Evolutionary conservation across 2,329 filamentous ascomycete species (phyloP).

Genomic region (Chaetomium strumarium): DNA sequence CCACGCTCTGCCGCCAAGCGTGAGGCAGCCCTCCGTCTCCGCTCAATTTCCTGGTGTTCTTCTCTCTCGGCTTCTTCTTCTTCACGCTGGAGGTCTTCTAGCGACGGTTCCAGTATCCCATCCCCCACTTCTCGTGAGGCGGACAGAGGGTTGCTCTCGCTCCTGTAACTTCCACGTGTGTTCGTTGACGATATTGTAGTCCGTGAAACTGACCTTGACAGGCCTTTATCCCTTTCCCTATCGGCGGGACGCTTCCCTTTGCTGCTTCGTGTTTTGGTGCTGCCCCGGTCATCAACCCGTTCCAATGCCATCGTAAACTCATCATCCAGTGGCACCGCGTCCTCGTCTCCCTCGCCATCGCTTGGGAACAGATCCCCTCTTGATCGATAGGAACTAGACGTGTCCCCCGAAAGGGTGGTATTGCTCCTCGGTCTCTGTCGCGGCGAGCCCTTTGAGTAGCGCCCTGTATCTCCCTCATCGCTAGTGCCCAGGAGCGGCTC

Average conservation of each 20-base stretch:
- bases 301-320: conserved; percentile 83
- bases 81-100: conserved; percentile 48
- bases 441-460: conserved; percentile 3
- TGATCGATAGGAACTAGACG: conserved; percentile 79
- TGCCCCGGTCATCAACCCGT: conserved; percentile 67
- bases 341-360: conserved; percentile 78
- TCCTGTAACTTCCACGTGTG: conserved; percentile 20
- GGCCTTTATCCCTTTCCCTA: conserved; percentile 23
- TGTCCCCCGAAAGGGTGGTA: conserved; percentile 73
- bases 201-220: conserved; percentile 51
- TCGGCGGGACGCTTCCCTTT: conserved; percentile 50
- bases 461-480: conserved; percentile 39
- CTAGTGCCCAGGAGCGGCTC: conserved; percentile 61
- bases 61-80: conserved; percentile 46
- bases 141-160: conserved; percentile 16
- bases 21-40: conserved; percentile 47
- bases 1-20: conserved; percentile 47
- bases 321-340: conserved; percentile 87
- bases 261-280: conserved; percentile 55
- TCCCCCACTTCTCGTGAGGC: conserved; percentile 11
- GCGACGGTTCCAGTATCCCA: conserved; percentile 34
- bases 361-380: conserved; percentile 87
- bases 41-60: conserved; percentile 49
- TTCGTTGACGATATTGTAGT: conserved; percentile 48
- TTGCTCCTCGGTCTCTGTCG: conserved; percentile 61